Evolutionary conservation across 2,329 filamentous ascomycete species (phyloP).

Genomic region (Aureobasidium sp.): DNA sequence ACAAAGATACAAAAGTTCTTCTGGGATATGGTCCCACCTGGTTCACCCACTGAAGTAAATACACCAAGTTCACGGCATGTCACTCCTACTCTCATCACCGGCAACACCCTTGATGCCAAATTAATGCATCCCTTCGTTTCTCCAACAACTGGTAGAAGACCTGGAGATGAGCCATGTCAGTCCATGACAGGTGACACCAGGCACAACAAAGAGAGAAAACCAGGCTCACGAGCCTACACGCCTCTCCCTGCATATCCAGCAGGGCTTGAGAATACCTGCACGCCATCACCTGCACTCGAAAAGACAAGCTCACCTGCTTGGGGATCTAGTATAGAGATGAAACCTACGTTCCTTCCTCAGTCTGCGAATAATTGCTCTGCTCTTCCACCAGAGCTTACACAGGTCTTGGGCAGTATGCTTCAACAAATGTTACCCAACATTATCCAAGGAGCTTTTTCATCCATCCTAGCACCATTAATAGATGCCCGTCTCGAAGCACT

Average conservation of each 20-base stretch:
- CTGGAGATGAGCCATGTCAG: not conserved
- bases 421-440: not conserved
- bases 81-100: not conserved
- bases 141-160: not conserved
- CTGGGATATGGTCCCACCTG: not conserved
- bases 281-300: not conserved
- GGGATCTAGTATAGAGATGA: not conserved
- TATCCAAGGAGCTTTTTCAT: not conserved
- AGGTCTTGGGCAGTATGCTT: not conserved
- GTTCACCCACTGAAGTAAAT: conserved; percentile 5
- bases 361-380: not conserved
- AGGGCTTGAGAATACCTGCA: not conserved
- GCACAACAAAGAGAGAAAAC: not conserved
- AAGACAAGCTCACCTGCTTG: not conserved
- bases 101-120: not conserved
- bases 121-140: not conserved
- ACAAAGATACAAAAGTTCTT: not conserved
- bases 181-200: not conserved
- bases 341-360: not conserved
- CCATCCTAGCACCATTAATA: not conserved
- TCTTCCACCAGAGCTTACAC: not conserved
- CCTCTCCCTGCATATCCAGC: not conserved
- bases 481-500: not conserved
- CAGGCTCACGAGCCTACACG: not conserved
- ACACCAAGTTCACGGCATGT: not conserved